Evolutionary conservation across 371 early-diverging fungal genomes (phyloP).

Genomic region (Mucor plumbeus): DNA sequence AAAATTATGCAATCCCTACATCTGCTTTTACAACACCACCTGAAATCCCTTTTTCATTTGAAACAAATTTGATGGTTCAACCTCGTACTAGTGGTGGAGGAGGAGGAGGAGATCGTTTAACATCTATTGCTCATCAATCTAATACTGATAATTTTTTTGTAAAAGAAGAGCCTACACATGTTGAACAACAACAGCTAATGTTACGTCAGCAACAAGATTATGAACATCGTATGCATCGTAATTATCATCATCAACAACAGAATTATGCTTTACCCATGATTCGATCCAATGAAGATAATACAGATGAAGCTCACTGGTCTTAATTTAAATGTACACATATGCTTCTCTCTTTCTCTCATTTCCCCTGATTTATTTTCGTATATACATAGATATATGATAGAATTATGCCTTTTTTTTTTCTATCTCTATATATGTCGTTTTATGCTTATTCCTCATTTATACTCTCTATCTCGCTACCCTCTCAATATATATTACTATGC

Average conservation of each 20-base stretch:
- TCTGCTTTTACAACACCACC: constrained; percentile 22
- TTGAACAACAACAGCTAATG: constrained; percentile 22
- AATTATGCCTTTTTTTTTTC: neutral
- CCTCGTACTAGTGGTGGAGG: neutral
- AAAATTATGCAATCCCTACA: constrained; percentile 26
- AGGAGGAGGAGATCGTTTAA: constrained; percentile 8
- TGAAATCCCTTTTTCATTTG: constrained; percentile 24
- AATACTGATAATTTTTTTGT: constrained; percentile 11
- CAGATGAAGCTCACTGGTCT: constrained; percentile 21
- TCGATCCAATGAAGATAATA: constrained; percentile 23
- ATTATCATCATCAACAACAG: constrained; percentile 17
- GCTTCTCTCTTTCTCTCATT: neutral
- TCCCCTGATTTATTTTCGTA: neutral
- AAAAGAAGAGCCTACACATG: constrained; percentile 23
- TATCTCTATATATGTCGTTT: constrained; percentile 1
- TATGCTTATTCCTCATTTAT: constrained; percentile 5
- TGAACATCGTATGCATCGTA: constrained; percentile 27
- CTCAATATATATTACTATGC: neutral
- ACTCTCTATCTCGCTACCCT: neutral
- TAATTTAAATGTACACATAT: constrained; percentile 3
- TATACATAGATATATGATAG: neutral
- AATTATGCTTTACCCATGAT: constrained; percentile 32
- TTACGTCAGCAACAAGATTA: constrained; percentile 24
- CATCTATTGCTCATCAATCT: neutral
- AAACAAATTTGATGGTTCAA: constrained; percentile 9